Percentiles rank a stretch among this genome's conserved stretches.
Conservation (phyloP, 306 rosid genomes). For the Bauhinia variegata region DNA sequence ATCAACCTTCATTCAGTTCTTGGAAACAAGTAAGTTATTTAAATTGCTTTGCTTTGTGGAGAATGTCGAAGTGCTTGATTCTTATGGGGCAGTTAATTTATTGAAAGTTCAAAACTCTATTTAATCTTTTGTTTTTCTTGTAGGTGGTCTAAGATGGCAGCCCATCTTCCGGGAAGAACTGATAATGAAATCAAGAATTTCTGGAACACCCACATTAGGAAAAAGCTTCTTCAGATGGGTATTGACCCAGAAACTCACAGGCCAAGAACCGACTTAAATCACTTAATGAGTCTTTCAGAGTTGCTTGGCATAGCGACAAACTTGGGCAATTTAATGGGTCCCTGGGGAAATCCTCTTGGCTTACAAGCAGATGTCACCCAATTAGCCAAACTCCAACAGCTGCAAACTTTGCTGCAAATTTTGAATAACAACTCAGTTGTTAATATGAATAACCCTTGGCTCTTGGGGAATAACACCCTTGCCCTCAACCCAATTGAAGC, state of each 20-base stretch:
- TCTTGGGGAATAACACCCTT: conserved; percentile 43
- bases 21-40: conserved; percentile 67
- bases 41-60: background rate
- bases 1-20: conserved; percentile 80
- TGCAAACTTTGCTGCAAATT: conserved; percentile 62
- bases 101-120: background rate
- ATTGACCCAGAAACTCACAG: conserved; percentile 91
- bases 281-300: conserved; percentile 56
- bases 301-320: conserved; percentile 51
- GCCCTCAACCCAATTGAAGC: conserved; percentile 33
- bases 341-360: conserved; percentile 53
- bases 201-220: conserved; percentile 86
- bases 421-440: conserved; percentile 47
- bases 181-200: conserved; percentile 89
- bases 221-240: conserved; percentile 82
- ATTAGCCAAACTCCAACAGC: conserved; percentile 60
- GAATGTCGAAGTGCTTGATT: background rate
- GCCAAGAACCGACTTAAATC: conserved; percentile 76
- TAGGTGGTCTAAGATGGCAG: conserved; percentile 94
- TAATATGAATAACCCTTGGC: conserved; percentile 38
- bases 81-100: background rate
- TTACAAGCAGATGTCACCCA: conserved; percentile 61
- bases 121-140: background rate
- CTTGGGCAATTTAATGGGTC: conserved; percentile 36
- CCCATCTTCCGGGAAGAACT: conserved; percentile 80